Percentiles rank a stretch among this genome's conserved stretches.
Evolutionary conservation across 2,329 filamentous ascomycete genomes (phyloP).

Genomic region (Colletotrichum lindemuthianum): DNA sequence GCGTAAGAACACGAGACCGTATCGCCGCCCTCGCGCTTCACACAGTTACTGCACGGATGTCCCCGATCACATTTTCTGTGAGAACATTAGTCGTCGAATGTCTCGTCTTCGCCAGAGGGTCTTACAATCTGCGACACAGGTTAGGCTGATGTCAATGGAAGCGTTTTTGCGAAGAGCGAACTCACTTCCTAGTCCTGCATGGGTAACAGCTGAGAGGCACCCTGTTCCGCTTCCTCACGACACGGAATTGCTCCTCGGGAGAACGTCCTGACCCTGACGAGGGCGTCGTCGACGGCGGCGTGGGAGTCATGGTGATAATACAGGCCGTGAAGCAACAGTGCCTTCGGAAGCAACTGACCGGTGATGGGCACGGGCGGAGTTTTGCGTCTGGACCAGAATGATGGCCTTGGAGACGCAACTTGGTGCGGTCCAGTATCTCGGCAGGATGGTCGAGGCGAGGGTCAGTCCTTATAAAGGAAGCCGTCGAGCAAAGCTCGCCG

Average conservation of each 20-base stretch:
- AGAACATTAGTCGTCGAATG: constrained; percentile 40
- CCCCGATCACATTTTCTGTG: constrained; percentile 90
- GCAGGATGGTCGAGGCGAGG: background rate
- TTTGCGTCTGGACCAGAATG: background rate
- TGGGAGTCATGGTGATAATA: constrained; percentile 72
- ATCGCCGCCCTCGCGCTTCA: constrained; percentile 87
- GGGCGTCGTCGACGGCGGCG: constrained; percentile 80
- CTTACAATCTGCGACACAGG: constrained; percentile 49
- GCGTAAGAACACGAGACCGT: constrained; percentile 87
- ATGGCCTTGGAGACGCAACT: constrained; percentile 14
- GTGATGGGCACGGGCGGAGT: constrained; percentile 7
- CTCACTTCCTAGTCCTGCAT: constrained; percentile 90
- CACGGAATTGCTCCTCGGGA: constrained; percentile 85
- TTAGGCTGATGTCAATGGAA: constrained; percentile 30
- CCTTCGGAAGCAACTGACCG: background rate
- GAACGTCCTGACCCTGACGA: constrained; percentile 77
- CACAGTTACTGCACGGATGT: constrained; percentile 93
- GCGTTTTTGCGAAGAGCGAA: constrained; percentile 31
- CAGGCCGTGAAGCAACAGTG: constrained; percentile 3
- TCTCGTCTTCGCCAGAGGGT: constrained; percentile 8
- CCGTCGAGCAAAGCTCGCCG: constrained; percentile 3
- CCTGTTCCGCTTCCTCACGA: constrained; percentile 91
- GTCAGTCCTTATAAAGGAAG: constrained; percentile 8
- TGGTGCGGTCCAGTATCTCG: background rate
- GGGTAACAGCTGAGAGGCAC: constrained; percentile 92